phyloP scores from a whole-genome alignment of 2,329 filamentous ascomycete genomes.

The Trichoderma sp. region DNA sequence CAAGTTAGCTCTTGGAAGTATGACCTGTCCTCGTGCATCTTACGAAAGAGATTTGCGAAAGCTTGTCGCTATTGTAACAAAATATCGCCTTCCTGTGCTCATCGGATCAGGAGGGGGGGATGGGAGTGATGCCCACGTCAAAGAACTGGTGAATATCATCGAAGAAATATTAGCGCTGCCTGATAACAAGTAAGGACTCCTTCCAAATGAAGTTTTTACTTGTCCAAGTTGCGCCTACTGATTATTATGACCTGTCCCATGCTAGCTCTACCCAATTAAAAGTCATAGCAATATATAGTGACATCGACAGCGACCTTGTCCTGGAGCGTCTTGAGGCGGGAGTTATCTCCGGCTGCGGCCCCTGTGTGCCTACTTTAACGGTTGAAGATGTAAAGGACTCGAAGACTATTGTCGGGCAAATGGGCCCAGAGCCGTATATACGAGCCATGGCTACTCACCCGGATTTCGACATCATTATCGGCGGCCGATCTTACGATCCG shows the following conservation, averaged over 20 bases:
- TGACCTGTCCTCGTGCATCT: constrained; percentile 42
- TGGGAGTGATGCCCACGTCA: constrained; percentile 48
- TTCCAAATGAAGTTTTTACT: neutral
- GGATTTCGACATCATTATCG: constrained; percentile 51
- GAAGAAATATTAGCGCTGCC: constrained; percentile 43
- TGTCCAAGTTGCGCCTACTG: neutral
- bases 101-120: constrained; percentile 51
- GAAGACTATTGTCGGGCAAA: constrained; percentile 46
- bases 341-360: neutral
- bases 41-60: constrained; percentile 48
- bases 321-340: neutral
- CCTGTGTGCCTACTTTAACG: constrained; percentile 37
- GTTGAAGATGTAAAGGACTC: constrained; percentile 42
- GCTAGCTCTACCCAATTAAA: neutral
- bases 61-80: constrained; percentile 39
- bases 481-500: constrained; percentile 47
- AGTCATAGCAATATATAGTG: neutral
- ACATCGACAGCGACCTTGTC: neutral
- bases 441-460: constrained; percentile 44
- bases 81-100: constrained; percentile 42
- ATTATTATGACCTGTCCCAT: neutral
- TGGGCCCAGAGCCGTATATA: constrained; percentile 49
- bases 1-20: constrained; percentile 45
- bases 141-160: constrained; percentile 44
- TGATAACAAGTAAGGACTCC: constrained; percentile 35